Conservation (phyloP, 306 rosid species). For the Alnus glutinosa region DNA sequence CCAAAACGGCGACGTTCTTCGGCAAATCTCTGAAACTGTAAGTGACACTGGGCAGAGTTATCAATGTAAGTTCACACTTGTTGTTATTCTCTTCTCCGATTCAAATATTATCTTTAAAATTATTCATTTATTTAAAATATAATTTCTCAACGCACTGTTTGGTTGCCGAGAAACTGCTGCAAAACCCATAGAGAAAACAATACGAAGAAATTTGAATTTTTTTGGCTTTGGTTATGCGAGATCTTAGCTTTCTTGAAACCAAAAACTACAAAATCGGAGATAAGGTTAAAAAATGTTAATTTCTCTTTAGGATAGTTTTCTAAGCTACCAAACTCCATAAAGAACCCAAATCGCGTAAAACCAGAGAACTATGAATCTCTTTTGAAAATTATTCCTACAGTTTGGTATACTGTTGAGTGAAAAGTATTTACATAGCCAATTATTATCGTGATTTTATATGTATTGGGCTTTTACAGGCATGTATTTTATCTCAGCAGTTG, state of each 20-base stretch:
- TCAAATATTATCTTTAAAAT: not conserved
- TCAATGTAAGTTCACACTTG: not conserved
- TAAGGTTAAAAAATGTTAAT: too few species aligned
- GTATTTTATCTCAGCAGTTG: not conserved
- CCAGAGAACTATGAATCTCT: not conserved
- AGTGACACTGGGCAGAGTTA: not conserved
- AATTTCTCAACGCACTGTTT: not conserved
- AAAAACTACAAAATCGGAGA: too few species aligned
- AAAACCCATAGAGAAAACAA: not conserved
- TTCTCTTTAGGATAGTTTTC: too few species aligned
- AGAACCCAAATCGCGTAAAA: too few species aligned
- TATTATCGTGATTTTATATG: not conserved
- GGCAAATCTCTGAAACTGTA: not conserved
- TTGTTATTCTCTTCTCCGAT: not conserved
- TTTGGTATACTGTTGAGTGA: too few species aligned
- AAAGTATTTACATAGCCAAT: not conserved
- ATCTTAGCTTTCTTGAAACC: too few species aligned
- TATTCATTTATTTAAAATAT: not conserved
- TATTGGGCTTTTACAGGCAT: not conserved
- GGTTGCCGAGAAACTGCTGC: not conserved
- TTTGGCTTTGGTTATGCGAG: not conserved
- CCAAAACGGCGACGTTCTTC: not conserved
- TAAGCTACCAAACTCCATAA: too few species aligned
- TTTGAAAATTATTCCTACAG: not conserved
- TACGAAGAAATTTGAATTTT: too few species aligned